Evolutionary conservation across 768 basidiomycete species (phyloP), one percentile per base, ranked within the genome.

Genomic region (Kockovaella imperatae): DNA sequence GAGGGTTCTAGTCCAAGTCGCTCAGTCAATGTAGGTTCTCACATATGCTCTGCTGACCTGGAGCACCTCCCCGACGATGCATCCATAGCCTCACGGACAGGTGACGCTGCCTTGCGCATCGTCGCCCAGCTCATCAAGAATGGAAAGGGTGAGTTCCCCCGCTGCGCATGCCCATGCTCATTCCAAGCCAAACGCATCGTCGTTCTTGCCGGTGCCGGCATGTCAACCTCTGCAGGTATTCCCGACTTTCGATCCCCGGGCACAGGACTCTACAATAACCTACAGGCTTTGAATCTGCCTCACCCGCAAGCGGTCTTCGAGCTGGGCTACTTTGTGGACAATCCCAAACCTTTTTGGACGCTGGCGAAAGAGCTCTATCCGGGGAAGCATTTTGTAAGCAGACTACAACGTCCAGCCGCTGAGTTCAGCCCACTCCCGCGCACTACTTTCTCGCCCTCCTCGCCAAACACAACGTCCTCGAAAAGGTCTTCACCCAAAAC

Each of bases 301-400:
- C 81, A 84, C 60, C 89, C 91, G 0, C 91, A 97, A 63, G 91
- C 91, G 0, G 90, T 96, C 25, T 97, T 97, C 60, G 86, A 96
- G 57, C 84, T 97, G 60, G 74, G 75, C 41, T 97, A 83, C 74
- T 91, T 96, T 75, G 76, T 80, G 56, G 64, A 72, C 35, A 86
- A 87, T 53, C 89, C 88, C 3, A 74, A 80, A 52, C 68, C 73
- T 3, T 73, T 96, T 69, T 96, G 90, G 70, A 84, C 83, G 0
- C 81, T 99, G 30, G 95, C 93, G 0, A 82, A 85, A 46, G 95
- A 95, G 60, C 79, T 97, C 4, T 89, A 88, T 67, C 93, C 95
- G 3, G 89, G 87, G 32, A 82, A 81, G 61, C 54, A 60, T 41
- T 50, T 51, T 42, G 64, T 67, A 31, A 39, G 59, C n/a, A 26